Conservation (phyloP, 306 rosid genomes). For the Inga laurina region DNA sequence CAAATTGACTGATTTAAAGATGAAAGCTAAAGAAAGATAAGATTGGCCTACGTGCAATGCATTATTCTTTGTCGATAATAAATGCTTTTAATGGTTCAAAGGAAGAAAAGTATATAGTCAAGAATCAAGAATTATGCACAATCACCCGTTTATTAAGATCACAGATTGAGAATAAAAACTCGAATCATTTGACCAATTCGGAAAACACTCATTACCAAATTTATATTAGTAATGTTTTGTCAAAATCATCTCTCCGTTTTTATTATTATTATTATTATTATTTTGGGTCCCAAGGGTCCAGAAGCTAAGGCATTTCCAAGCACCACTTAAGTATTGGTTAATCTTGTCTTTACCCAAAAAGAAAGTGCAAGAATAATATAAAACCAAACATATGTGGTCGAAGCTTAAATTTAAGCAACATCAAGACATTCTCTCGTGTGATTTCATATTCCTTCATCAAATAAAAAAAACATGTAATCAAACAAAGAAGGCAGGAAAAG, state of each 20-base stretch:
- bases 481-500: not conserved
- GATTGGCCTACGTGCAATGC: not conserved
- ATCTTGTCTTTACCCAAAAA: not conserved
- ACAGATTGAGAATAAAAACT: not conserved
- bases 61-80: not conserved
- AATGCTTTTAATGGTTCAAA: not conserved
- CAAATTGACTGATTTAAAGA: not conserved
- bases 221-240: not conserved
- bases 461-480: not conserved
- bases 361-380: not conserved
- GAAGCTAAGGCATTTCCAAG: not conserved
- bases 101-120: not conserved
- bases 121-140: not conserved
- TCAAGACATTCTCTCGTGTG: not conserved
- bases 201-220: not conserved
- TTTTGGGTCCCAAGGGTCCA: constrained; percentile 2
- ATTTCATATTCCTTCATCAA: not conserved
- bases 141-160: not conserved
- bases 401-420: constrained; percentile 10
- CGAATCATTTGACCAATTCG: not conserved
- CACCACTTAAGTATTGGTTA: not conserved
- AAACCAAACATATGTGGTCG: not conserved
- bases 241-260: not conserved
- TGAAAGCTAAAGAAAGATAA: not conserved
- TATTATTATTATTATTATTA: not conserved